phyloP scores from a whole-genome alignment of 2,329 filamentous ascomycete species.

The Verticillium dahliae region DNA sequence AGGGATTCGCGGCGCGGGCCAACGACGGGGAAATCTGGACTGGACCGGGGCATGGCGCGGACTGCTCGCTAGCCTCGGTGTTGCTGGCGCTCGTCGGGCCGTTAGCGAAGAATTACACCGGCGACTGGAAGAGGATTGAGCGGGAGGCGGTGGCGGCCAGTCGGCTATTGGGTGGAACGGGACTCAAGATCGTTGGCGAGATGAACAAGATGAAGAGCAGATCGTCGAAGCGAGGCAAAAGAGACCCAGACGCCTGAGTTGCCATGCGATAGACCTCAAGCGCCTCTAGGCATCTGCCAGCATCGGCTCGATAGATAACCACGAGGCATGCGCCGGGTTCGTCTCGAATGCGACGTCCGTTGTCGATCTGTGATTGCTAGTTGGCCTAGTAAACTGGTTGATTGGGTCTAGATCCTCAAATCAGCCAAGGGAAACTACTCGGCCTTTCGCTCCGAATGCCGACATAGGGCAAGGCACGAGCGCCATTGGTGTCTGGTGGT shows the following conservation, averaged over 20 bases:
- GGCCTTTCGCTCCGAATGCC: neutral
- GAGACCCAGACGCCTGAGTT: neutral
- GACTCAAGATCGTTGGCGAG: neutral
- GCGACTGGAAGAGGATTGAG: neutral
- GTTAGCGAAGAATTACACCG: neutral
- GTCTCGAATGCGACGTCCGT: neutral
- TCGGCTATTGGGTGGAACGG: neutral
- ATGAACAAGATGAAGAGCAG: neutral
- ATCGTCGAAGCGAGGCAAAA: neutral
- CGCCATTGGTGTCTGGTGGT: neutral
- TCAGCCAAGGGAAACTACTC: neutral
- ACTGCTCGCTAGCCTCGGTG: neutral
- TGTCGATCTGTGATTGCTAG: neutral
- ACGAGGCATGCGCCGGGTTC: neutral
- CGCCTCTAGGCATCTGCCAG: neutral
- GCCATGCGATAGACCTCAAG: too few species aligned
- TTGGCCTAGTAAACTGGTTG: too few species aligned
- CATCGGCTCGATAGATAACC: neutral
- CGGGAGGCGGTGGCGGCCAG: neutral
- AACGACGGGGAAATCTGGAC: neutral
- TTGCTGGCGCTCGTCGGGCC: constrained; percentile 3
- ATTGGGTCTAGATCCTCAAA: too few species aligned
- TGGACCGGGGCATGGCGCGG: neutral
- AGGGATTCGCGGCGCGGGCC: neutral
- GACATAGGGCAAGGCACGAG: neutral